Evolutionary conservation across 345 rosid genomes (phyloP).

Genomic region (Sapria himalayana): DNA sequence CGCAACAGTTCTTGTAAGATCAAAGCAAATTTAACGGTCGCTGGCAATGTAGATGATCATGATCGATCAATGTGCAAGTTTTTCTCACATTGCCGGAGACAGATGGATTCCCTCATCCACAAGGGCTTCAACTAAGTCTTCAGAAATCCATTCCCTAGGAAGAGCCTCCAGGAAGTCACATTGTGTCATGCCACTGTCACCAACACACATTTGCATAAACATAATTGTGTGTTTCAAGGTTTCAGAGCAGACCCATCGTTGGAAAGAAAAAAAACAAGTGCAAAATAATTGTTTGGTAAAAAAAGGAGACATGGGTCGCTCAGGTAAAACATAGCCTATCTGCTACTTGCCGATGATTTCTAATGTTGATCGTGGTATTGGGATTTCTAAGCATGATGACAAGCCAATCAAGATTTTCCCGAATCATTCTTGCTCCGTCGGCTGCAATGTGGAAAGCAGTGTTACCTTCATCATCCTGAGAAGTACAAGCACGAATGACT

Average conservation of each 20-base stretch:
- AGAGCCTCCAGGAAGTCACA: constrained; percentile 86
- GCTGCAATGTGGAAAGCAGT: constrained; percentile 98
- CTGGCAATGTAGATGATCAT: too few species aligned
- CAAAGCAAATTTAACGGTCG: constrained; percentile 1
- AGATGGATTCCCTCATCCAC: constrained; percentile 52
- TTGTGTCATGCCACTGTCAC: constrained; percentile 66
- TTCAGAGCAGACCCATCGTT: neutral
- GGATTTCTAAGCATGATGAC: constrained; percentile 68
- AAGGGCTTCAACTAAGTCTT: constrained; percentile 87
- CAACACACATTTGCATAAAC: constrained; percentile 9
- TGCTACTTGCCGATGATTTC: constrained; percentile 70
- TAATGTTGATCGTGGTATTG: constrained; percentile 59
- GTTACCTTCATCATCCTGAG: constrained; percentile 91
- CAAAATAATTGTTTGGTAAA: constrained; percentile 3
- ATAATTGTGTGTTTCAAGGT: neutral
- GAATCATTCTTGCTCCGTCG: constrained; percentile 83
- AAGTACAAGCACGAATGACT: constrained; percentile 9
- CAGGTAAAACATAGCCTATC: neutral
- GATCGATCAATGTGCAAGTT: constrained; percentile 4
- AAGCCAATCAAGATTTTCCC: constrained; percentile 95
- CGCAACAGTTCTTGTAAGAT: neutral
- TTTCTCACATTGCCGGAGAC: constrained; percentile 73
- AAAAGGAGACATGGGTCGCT: constrained; percentile 2
- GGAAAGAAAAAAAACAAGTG: neutral
- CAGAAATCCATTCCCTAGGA: constrained; percentile 97